Conservation (phyloP, 768 basidiomycete genomes). For the Boletus tomentosulus region DNA sequence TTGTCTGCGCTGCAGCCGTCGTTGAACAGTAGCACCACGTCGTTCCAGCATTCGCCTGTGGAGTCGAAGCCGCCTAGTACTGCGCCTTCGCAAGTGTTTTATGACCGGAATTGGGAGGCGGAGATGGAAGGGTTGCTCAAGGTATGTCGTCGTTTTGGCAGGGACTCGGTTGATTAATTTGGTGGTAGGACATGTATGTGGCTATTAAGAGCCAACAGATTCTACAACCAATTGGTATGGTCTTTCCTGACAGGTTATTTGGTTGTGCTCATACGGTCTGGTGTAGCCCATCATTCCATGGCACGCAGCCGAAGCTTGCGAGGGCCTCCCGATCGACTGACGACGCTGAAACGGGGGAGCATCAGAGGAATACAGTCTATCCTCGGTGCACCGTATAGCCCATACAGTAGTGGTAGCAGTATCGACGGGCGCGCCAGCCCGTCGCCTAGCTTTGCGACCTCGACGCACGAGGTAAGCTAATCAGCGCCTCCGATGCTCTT, state of each 20-base stretch:
- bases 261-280: constrained; percentile 56
- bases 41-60: constrained; percentile 51
- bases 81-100: constrained; percentile 37
- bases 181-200: constrained; percentile 82
- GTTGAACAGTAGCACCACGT: constrained; percentile 59
- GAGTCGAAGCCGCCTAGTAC: constrained; percentile 34
- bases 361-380: constrained; percentile 86
- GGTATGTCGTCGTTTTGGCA: constrained; percentile 37
- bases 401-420: constrained; percentile 80
- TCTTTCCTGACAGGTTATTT: constrained; percentile 36
- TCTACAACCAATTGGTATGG: constrained; percentile 66
- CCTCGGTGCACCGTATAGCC: constrained; percentile 64
- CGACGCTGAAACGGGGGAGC: constrained; percentile 83
- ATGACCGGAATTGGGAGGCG: constrained; percentile 72
- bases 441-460: constrained; percentile 90
- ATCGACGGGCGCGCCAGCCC: constrained; percentile 91
- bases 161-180: constrained; percentile 1
- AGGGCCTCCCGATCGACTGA: constrained; percentile 64
- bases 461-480: constrained; percentile 65
- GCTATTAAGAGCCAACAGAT: constrained; percentile 91
- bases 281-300: constrained; percentile 39
- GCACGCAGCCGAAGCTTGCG: constrained; percentile 70
- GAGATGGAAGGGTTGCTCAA: constrained; percentile 87
- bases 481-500: no score
- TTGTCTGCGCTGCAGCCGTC: constrained; percentile 36